Evolutionary conservation across 2,329 filamentous ascomycete species (phyloP), one percentile per base, ranked within the genome.

Genomic region (Cladophialophora psammophila): DNA sequence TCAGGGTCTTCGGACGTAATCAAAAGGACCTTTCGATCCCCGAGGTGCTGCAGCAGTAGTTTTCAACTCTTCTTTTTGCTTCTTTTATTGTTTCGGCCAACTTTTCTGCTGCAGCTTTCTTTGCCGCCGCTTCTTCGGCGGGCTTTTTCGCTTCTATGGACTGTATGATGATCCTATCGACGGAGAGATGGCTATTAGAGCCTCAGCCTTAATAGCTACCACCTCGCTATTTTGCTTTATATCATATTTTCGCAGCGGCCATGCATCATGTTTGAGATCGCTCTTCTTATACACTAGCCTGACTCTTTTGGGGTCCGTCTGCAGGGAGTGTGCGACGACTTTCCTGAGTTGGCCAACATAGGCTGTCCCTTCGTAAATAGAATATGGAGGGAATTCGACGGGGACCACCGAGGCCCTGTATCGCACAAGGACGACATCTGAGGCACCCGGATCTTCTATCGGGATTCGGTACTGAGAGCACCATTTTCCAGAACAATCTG

Each of bases 211-310:
- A 42, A 83, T 80, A 60, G 79, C 81, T 63, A 82, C 72, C 57
- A 84, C 76, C 70, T 82, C 79, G 3, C 81, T 83, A 58, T 83
- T 78, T 68, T 84, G 82, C 69, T 83, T 83, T 38, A 84, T 74
- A 13, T 80, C 79, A 66, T 82, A 80, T 40, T 76, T 72, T 67
- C 78, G 79, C 64, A 81, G 80, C 9, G 78, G 72, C 48, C 70
- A 69, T 5, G 70, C 63, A 70, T 84, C 78, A 66, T 82, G 75
- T 61, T 79, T 80, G 57, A 84, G 72, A 38, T 81, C 68, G 35
- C 77, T 79, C 32, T 81, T 81, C 73, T 83, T 84, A 73, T 84
- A 84, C 4, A 84, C 74, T 38, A 84, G 68, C 63, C 78, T 78
- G 65, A 84, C 75, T 31, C 77, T 76, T 45, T 77, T 72, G 13